Evolutionary conservation across 129 eudicot genomes (phyloP).

Genomic region (Pittosporum tobira): DNA sequence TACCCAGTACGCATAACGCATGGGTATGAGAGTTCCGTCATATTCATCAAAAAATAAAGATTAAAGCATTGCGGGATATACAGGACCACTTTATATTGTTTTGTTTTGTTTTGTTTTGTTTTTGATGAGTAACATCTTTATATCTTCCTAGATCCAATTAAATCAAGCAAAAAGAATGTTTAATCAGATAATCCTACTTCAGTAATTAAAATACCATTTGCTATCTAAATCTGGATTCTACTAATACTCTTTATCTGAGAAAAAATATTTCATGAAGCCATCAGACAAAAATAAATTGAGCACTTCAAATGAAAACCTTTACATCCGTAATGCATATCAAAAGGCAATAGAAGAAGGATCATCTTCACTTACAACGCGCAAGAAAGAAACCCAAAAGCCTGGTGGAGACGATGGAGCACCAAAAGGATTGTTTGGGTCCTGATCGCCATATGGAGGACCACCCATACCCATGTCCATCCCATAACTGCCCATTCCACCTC

Average conservation of each 20-base stretch:
- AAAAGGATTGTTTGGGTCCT: slow-evolving; percentile 90
- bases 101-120: no score
- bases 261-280: neutral
- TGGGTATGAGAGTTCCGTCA: no score
- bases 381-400: slow-evolving; percentile 87
- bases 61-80: no score
- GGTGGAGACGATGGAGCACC: slow-evolving; percentile 88
- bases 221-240: neutral
- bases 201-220: neutral
- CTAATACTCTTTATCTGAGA: neutral
- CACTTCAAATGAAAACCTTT: neutral
- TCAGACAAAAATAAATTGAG: neutral
- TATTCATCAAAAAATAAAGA: neutral
- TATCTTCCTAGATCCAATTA: neutral
- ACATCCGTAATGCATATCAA: neutral
- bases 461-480: slow-evolving; percentile 68
- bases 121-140: no score
- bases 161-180: neutral
- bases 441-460: slow-evolving; percentile 81
- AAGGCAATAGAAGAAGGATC: neutral
- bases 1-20: no score
- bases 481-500: slow-evolving; percentile 74
- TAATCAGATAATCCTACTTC: neutral
- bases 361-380: slow-evolving; percentile 73
- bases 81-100: no score